Evolutionary conservation across 805 yeast species (phyloP).

Genomic region (Middelhovenomyces tepae): DNA sequence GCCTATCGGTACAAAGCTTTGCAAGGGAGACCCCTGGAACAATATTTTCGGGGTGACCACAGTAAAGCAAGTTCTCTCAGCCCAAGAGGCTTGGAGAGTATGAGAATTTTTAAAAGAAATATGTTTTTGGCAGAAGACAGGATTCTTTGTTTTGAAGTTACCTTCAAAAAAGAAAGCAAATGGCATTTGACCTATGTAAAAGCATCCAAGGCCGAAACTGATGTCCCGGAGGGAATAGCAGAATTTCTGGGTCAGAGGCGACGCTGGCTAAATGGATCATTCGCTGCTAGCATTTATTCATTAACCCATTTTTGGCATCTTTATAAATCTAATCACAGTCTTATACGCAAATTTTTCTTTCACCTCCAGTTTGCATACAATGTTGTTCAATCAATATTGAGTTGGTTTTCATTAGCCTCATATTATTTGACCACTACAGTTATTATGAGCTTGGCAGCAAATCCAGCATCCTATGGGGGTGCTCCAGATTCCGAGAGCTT

Average conservation of each 20-base stretch:
- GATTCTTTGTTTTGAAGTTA: conserved; percentile 55
- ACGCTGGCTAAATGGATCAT: conserved; percentile 64
- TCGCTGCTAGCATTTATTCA: conserved; percentile 76
- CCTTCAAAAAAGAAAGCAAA: conserved; percentile 45
- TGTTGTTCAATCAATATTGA: conserved; percentile 39
- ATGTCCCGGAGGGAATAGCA: conserved; percentile 54
- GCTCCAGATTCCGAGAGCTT: conserved; percentile 30
- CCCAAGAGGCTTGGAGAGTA: conserved; percentile 48
- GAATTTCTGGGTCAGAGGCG: conserved; percentile 58
- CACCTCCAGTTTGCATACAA: conserved; percentile 47
- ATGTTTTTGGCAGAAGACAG: conserved; percentile 68
- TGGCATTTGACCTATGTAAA: conserved; percentile 60
- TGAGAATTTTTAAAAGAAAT: conserved; percentile 56
- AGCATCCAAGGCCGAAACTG: conserved; percentile 60
- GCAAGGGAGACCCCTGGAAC: conserved; percentile 55
- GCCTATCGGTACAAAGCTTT: conserved; percentile 55
- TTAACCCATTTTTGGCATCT: conserved; percentile 42
- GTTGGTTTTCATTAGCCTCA: conserved; percentile 53
- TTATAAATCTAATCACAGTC: conserved; percentile 36
- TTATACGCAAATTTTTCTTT: conserved; percentile 37
- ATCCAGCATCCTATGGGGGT: conserved; percentile 31
- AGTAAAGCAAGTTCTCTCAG: conserved; percentile 38
- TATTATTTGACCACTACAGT: conserved; percentile 51
- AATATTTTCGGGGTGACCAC: conserved; percentile 60
- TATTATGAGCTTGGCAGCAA: conserved; percentile 35